Percentiles rank a stretch among this genome's conserved stretches.
phyloP scores from a whole-genome alignment of 1,139 yeast species.

The Pichia sp. region DNA sequence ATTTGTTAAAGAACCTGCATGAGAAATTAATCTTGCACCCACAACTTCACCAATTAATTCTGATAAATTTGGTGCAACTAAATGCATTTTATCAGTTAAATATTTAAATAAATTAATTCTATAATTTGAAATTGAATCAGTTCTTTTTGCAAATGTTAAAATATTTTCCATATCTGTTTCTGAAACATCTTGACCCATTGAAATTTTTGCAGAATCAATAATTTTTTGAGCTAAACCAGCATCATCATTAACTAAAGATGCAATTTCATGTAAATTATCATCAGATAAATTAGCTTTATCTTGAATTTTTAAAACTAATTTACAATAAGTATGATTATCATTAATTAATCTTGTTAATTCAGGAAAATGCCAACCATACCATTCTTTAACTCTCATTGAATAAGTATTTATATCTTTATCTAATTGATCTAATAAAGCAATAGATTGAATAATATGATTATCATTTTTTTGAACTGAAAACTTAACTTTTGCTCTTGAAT shows the following conservation, averaged over 20 bases:
- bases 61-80: conserved; percentile 95
- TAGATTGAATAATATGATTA: conserved; percentile 97
- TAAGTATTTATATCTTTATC: conserved; percentile 97
- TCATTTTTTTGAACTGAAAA: conserved; percentile 97
- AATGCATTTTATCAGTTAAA: conserved; percentile 91
- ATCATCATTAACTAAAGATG: conserved; percentile 86
- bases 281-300: conserved; percentile 82
- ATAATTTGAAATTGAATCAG: conserved; percentile 87
- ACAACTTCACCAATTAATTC: conserved; percentile 97
- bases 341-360: conserved; percentile 93
- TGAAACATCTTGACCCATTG: conserved; percentile 98
- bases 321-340: conserved; percentile 86
- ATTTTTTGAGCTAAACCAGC: conserved; percentile 90
- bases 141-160: conserved; percentile 86
- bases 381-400: conserved; percentile 98
- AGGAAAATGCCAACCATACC: conserved; percentile 99
- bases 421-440: conserved; percentile 91
- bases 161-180: conserved; percentile 91
- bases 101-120: conserved; percentile 83
- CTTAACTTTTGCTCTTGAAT: conserved; percentile 98
- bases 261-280: conserved; percentile 81
- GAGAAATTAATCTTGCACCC: conserved; percentile 97
- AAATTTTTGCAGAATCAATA: conserved; percentile 85
- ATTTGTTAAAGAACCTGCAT: conserved; percentile 95
- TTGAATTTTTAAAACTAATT: conserved; percentile 71